phyloP scores from a whole-genome alignment of 345 rosid genomes.

The Gossypium raimondii region DNA sequence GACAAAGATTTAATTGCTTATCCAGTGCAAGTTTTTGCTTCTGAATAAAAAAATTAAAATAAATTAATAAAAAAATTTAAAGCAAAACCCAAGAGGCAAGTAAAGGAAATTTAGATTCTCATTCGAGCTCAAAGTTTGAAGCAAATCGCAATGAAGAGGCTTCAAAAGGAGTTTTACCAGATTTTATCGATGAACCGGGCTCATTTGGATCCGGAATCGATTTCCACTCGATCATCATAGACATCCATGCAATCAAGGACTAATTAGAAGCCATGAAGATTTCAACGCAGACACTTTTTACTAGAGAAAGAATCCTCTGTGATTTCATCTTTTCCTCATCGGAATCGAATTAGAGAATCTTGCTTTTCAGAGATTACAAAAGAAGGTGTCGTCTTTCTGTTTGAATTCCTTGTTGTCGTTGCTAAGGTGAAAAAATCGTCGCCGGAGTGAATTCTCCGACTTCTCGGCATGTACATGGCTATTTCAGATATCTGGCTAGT shows the following conservation, averaged over 20 bases:
- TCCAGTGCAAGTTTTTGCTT: constrained; percentile 80
- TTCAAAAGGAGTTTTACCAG: too few relatives aligned
- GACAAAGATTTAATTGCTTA: constrained; percentile 79
- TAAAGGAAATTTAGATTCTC: background rate
- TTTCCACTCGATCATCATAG: too few relatives aligned
- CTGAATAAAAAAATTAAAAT: constrained; percentile 28
- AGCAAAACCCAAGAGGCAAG: background rate
- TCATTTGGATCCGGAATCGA: too few relatives aligned
- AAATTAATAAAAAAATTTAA: background rate
- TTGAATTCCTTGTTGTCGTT: constrained; percentile 51
- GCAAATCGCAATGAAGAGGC: too few relatives aligned
- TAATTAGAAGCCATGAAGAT: too few relatives aligned
- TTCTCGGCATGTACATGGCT: constrained; percentile 47
- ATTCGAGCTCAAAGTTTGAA: too few relatives aligned
- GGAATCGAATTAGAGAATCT: background rate
- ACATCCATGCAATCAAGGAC: too few relatives aligned
- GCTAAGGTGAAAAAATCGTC: constrained; percentile 45
- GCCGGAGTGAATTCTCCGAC: constrained; percentile 47
- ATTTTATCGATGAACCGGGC: too few relatives aligned
- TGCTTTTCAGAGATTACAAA: constrained; percentile 63
- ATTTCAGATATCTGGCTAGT: constrained; percentile 41
- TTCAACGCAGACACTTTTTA: too few relatives aligned
- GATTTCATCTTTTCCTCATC: too few relatives aligned
- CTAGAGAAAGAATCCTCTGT: too few relatives aligned
- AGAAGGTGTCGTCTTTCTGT: constrained; percentile 55